Conservation (phyloP, 441 rosid species). For the Manihot esculenta region DNA sequence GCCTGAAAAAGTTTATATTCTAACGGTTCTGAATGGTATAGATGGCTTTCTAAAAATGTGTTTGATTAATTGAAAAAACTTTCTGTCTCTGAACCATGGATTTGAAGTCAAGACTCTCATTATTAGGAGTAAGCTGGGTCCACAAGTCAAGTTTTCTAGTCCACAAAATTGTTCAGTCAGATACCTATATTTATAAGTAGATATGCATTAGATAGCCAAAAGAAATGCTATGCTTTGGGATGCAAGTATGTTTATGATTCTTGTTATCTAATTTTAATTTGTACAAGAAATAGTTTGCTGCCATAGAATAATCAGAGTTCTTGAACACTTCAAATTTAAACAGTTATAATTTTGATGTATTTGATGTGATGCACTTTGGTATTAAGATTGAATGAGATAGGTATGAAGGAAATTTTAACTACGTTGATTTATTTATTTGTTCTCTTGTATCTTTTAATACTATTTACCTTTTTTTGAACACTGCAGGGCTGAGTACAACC, state of each 20-base stretch:
- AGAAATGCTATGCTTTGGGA: too few relatives aligned
- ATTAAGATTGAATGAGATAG: not conserved
- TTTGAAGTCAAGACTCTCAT: not conserved
- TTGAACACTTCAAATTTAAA: too few relatives aligned
- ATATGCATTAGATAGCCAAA: not conserved
- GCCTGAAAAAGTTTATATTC: not conserved
- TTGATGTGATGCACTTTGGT: not conserved
- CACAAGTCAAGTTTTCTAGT: not conserved
- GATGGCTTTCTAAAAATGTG: not conserved
- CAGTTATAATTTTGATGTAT: too few relatives aligned
- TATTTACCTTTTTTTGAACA: conserved; percentile 22
- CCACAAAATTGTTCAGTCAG: not conserved
- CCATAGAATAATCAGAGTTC: too few relatives aligned
- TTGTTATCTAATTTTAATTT: not conserved
- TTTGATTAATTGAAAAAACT: not conserved
- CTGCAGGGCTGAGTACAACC: conserved; percentile 90
- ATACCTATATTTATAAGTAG: not conserved
- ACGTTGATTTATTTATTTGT: not conserved
- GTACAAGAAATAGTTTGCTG: not conserved
- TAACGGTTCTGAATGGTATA: not conserved
- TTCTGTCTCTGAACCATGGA: not conserved
- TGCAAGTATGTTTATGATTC: not conserved
- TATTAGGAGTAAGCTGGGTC: not conserved
- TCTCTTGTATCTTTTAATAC: not conserved
- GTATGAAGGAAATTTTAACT: not conserved